A percentile compares a stretch with the other conserved stretches of the same genome.
Evolutionary conservation across 2,329 filamentous ascomycete genomes (phyloP).

Genomic region (Fusarium pseudograminearum): DNA sequence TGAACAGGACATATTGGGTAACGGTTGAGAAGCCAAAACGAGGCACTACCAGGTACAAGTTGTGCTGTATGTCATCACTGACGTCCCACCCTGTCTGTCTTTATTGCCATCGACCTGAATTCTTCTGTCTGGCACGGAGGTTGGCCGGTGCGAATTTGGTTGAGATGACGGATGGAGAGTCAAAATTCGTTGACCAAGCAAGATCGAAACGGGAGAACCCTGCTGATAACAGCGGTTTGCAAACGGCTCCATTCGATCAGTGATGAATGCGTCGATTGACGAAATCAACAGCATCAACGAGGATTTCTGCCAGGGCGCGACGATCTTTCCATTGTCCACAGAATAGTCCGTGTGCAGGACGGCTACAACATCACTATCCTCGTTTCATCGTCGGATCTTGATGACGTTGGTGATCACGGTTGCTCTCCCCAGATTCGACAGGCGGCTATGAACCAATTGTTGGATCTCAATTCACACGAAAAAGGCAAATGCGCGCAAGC

Average conservation of each 20-base stretch:
- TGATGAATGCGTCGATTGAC: slow-evolving; percentile 38
- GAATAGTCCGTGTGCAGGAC: slow-evolving; percentile 44
- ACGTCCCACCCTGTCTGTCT: slow-evolving; percentile 35
- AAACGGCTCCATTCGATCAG: slow-evolving; percentile 39
- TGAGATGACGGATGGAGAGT: slow-evolving; percentile 5
- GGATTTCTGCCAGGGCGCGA: slow-evolving; percentile 29
- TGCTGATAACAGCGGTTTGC: slow-evolving; percentile 32
- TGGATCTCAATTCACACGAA: slow-evolving; percentile 31
- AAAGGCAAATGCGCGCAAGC: slow-evolving; percentile 42
- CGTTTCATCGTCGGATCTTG: slow-evolving; percentile 42
- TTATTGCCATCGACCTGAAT: slow-evolving; percentile 20
- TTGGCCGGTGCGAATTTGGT: slow-evolving; percentile 41
- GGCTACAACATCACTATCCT: slow-evolving; percentile 47
- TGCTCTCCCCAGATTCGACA: slow-evolving; percentile 40
- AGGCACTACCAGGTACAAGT: slow-evolving; percentile 35
- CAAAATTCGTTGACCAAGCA: slow-evolving; percentile 17
- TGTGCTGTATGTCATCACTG: slow-evolving; percentile 38
- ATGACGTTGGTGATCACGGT: slow-evolving; percentile 42
- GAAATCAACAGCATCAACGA: slow-evolving; percentile 32
- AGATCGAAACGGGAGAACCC: slow-evolving; percentile 35
- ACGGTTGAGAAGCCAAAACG: slow-evolving; percentile 34
- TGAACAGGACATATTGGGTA: slow-evolving; percentile 22
- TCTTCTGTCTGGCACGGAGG: slow-evolving; percentile 34
- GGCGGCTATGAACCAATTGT: slow-evolving; percentile 41
- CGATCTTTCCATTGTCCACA: slow-evolving; percentile 44